Base-by-base conservation (phyloP, 225 moss, liverwort and hornwort species). In the Bryum argenteum region DNA sequence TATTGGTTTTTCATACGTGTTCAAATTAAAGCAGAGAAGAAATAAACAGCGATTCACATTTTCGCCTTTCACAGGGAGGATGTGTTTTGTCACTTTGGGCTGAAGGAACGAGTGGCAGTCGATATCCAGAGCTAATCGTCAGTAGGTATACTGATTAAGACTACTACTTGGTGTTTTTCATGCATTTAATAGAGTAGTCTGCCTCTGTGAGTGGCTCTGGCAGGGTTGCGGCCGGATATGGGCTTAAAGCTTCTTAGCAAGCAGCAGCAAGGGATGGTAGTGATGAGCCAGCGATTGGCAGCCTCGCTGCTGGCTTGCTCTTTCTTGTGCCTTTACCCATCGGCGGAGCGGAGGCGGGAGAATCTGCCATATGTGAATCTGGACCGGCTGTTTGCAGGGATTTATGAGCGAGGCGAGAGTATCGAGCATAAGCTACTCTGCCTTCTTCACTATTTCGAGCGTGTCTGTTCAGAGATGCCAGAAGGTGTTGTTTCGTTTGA, bases 241-340 rank as follows among this genome's bases (percentile, higher is more conserved):
- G 85, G 48, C 8, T 80, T 96, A 74, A 88, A 77, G 73, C 63
- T 88, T 33, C 58, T 96, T 75, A 12, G 60, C 66, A 79, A 82
- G 68, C 91, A 93, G 63, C 76, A 88, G 58, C 75, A 84, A 67
- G 93, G 93, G 63, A 65, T 86, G 63, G 96, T 96, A 18, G 82
- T 86, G 23, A 44, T 96, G 71, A 86, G 77, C 62, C 89, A 96
- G 80, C 74, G 79, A 8, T 38, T 90, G 47, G 87, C 93, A 63
- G 91, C 96, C 40, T 89, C 91, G 28, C 77, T 96, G 54, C 67
- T 96, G 68, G 87, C 93, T 8, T 96, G 96, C 66, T 85, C 84
- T 15, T 93, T 96, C 78, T 79, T 96, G 48, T 96, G 96, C 61
- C 80, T 96, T 17, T 91, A 87, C 67, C 93, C 96, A 63, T 74